These are phyloP conservation scores for Backusella morwellensis DNA, from an alignment of 192 early-diverging fungal species.

Conservation along the genomic window DNA sequence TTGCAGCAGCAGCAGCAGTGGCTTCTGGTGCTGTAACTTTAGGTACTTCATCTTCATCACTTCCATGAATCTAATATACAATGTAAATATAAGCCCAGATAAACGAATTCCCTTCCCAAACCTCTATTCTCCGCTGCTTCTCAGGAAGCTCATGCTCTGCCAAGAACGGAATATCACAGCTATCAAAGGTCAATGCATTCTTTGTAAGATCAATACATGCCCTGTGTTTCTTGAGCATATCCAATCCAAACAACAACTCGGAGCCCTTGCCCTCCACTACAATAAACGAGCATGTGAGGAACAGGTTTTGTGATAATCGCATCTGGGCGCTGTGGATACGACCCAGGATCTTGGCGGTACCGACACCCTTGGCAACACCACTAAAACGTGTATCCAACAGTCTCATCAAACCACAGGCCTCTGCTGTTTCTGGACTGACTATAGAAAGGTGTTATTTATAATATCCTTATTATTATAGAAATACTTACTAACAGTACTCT, in stretches of 20 bases:
- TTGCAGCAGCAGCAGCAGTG: conserved; percentile 12
- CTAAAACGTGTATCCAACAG: conserved; percentile 85
- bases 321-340: conserved; percentile 88
- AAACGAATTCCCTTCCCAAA: not conserved
- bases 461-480: not conserved
- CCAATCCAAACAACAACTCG: conserved; percentile 91
- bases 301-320: conserved; percentile 71
- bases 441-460: not conserved
- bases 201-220: conserved; percentile 89
- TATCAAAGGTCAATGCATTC: conserved; percentile 79
- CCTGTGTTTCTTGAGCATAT: conserved; percentile 90
- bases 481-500: conserved; percentile 82
- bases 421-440: conserved; percentile 67
- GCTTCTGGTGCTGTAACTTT: conserved; percentile 25
- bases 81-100: not conserved
- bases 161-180: conserved; percentile 80
- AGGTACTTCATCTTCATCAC: conserved; percentile 40
- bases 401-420: conserved; percentile 83
- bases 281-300: conserved; percentile 85
- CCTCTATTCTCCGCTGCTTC: conserved; percentile 43
- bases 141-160: conserved; percentile 90
- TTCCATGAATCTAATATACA: conserved; percentile 28
- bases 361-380: conserved; percentile 92
- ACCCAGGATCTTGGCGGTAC: conserved; percentile 96
- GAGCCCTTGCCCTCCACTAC: conserved; percentile 93